Evolutionary conservation across 352 stramenopile species (phyloP).

Genomic region (Phytophthora europaea): DNA sequence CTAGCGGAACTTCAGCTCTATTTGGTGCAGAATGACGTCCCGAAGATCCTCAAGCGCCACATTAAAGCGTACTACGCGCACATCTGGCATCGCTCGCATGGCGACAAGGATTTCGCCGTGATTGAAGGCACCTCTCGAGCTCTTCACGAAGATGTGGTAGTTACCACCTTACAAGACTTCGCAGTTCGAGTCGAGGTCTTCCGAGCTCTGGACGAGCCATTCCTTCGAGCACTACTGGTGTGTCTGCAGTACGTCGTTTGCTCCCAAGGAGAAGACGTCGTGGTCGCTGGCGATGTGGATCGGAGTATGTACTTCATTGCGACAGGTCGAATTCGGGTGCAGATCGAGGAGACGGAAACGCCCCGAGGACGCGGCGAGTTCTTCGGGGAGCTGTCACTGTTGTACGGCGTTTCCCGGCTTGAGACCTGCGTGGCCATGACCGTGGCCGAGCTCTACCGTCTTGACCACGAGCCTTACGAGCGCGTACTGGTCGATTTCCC

Average conservation of each 20-base stretch:
- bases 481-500: slow-evolving; percentile 67
- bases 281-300: slow-evolving; percentile 70
- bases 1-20: slow-evolving; percentile 69
- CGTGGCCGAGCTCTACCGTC: slow-evolving; percentile 64
- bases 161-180: slow-evolving; percentile 51
- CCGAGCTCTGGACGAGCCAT: slow-evolving; percentile 56
- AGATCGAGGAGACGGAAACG: slow-evolving; percentile 48
- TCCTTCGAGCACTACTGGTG: slow-evolving; percentile 60
- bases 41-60: slow-evolving; percentile 68
- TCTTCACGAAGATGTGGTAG: slow-evolving; percentile 64
- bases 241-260: slow-evolving; percentile 63
- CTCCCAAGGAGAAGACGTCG: slow-evolving; percentile 64
- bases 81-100: slow-evolving; percentile 53
- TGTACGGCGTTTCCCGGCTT: slow-evolving; percentile 58
- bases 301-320: slow-evolving; percentile 51
- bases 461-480: slow-evolving; percentile 68
- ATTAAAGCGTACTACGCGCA: slow-evolving; percentile 72
- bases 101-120: slow-evolving; percentile 56
- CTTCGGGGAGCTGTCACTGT: slow-evolving; percentile 59
- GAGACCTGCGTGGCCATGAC: slow-evolving; percentile 66
- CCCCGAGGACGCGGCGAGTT: slow-evolving; percentile 64
- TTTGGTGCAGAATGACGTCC: slow-evolving; percentile 61
- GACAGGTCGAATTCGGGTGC: slow-evolving; percentile 59
- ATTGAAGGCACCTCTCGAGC: slow-evolving; percentile 49
- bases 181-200: slow-evolving; percentile 59